A percentile compares a stretch with the other conserved stretches of the same genome.
phyloP scores from a whole-genome alignment of 2,329 filamentous ascomycete genomes.

The Colletotrichum sublineola region DNA sequence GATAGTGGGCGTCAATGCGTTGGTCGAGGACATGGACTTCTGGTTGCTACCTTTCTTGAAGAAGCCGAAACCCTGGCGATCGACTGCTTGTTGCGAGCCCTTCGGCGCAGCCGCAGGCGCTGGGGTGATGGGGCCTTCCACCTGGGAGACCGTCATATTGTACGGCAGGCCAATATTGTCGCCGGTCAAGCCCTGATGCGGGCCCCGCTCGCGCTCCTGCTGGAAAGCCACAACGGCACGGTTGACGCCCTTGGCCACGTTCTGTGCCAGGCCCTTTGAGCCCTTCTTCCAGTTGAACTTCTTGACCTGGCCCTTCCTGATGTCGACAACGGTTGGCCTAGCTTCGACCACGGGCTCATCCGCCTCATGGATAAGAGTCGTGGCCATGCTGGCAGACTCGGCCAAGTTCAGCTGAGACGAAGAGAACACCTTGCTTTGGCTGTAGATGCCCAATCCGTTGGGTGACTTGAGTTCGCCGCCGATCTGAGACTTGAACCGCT shows the following conservation, averaged over 20 bases:
- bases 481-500: conserved; percentile 86
- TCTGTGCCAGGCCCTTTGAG: conserved; percentile 92
- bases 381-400: conserved; percentile 67
- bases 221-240: conserved; percentile 85
- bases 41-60: conserved; percentile 71
- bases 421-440: conserved; percentile 64
- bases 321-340: conserved; percentile 94
- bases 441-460: conserved; percentile 71
- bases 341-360: conserved; percentile 77
- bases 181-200: conserved; percentile 66
- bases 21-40: conserved; percentile 63
- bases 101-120: conserved; percentile 34
- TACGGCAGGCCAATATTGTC: conserved; percentile 80
- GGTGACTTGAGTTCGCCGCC: conserved; percentile 62
- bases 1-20: conserved; percentile 53
- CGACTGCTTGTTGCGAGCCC: conserved; percentile 19
- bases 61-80: conserved; percentile 77
- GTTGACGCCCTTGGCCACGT: conserved; percentile 93
- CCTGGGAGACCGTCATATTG: conserved; percentile 72
- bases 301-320: conserved; percentile 92
- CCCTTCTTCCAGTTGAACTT: conserved; percentile 99
- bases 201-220: conserved; percentile 68
- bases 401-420: conserved; percentile 63
- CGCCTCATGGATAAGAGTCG: conserved; percentile 71
- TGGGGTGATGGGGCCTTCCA: conserved; percentile 53